Conservation (phyloP, 768 basidiomycete species). For the Lepiota venenata region DNA sequence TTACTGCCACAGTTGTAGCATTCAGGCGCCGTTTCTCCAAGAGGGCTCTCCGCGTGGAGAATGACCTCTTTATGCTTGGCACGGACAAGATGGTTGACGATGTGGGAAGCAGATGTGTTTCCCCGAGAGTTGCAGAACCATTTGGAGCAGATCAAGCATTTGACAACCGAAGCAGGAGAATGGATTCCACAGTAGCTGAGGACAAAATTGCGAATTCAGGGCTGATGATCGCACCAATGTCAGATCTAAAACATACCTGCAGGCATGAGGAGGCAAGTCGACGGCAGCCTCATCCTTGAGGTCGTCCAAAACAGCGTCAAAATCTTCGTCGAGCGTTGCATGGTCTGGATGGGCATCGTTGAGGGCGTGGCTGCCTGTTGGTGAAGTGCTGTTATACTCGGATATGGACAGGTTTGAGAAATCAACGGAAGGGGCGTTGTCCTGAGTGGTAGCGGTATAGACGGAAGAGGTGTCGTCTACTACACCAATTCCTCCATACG, state of each 20-base stretch:
- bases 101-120: slow-evolving; percentile 97
- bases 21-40: slow-evolving; percentile 97
- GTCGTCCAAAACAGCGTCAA: slow-evolving; percentile 87
- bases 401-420: slow-evolving; percentile 63
- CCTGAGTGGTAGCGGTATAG: slow-evolving; percentile 69
- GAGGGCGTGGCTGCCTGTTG: slow-evolving; percentile 19
- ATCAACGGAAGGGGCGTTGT: slow-evolving; percentile 55
- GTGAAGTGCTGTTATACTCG: slow-evolving; percentile 49
- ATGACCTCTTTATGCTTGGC: slow-evolving; percentile 99
- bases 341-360: slow-evolving; percentile 12
- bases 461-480: slow-evolving; percentile 81
- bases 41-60: slow-evolving; percentile 89
- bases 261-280: slow-evolving; percentile 89
- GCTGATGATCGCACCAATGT: slow-evolving; percentile 11
- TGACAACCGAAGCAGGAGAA: slow-evolving; percentile 95
- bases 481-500: slow-evolving; percentile 71
- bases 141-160: slow-evolving; percentile 87
- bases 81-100: slow-evolving; percentile 98
- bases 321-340: slow-evolving; percentile 69
- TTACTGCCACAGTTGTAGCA: slow-evolving; percentile 99
- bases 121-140: slow-evolving; percentile 99
- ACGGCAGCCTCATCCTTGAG: slow-evolving; percentile 77
- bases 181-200: slow-evolving; percentile 96
- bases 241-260: slow-evolving; percentile 61
- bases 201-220: slow-evolving; percentile 12